phyloP scores from a whole-genome alignment of 2,329 filamentous ascomycete species.

The Aspergillus felis region DNA sequence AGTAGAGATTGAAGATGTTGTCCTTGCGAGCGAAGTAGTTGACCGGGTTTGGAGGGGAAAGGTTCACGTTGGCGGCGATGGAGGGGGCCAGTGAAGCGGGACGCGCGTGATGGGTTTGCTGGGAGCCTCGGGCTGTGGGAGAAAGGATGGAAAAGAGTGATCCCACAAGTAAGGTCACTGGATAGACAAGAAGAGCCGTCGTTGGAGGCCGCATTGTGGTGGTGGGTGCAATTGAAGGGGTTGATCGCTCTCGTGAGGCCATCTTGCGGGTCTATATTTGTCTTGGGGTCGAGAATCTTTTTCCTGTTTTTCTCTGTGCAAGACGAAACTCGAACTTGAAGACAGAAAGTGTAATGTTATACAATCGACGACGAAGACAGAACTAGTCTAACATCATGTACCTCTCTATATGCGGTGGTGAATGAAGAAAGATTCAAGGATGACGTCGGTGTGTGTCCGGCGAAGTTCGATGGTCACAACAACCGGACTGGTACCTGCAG shows the following conservation, averaged over 20 bases:
- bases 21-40: constrained; percentile 89
- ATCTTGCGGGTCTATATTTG: not conserved
- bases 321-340: not conserved
- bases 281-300: not conserved
- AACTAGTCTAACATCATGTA: too few species aligned
- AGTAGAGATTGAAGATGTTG: constrained; percentile 88
- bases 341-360: not conserved
- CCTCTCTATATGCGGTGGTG: too few species aligned
- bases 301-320: not conserved
- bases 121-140: constrained; percentile 57
- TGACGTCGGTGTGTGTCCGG: too few species aligned
- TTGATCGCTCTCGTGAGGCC: not conserved
- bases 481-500: too few species aligned
- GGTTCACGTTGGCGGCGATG: constrained; percentile 26
- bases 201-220: constrained; percentile 4
- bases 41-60: constrained; percentile 24
- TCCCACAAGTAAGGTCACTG: constrained; percentile 72
- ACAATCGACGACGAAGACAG: not conserved
- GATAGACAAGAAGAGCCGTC: constrained; percentile 66
- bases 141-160: constrained; percentile 76
- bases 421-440: too few species aligned
- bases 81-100: constrained; percentile 45
- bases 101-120: constrained; percentile 52
- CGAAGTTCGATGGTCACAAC: too few species aligned
- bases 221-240: not conserved